Conservation (phyloP, 176 grass and related monocot species). For the Musa acuminata region DNA sequence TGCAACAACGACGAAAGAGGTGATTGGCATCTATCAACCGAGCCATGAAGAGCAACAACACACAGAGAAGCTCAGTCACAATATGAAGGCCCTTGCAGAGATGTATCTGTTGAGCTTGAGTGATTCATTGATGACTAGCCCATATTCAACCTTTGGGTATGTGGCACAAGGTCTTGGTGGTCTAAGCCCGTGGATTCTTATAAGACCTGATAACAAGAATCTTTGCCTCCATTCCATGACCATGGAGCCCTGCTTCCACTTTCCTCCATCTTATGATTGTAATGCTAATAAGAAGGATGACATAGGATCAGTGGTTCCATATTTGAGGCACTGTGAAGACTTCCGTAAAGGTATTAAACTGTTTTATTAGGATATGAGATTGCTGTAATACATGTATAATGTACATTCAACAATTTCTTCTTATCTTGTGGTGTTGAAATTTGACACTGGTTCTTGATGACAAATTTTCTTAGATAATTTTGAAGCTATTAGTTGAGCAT, state of each 20-base stretch:
- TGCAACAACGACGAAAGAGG: not conserved
- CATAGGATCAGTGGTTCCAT: slow-evolving; percentile 36
- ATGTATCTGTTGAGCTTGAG: slow-evolving; percentile 7
- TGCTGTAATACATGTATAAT: not conserved
- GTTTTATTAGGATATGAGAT: slow-evolving; percentile 24
- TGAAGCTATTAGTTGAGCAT: too few relatives aligned
- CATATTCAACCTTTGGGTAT: slow-evolving; percentile 2
- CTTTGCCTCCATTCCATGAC: slow-evolving; percentile 53
- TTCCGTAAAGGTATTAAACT: slow-evolving; percentile 59
- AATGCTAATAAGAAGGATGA: slow-evolving; percentile 47
- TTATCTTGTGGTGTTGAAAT: too few relatives aligned
- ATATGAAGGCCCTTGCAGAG: slow-evolving; percentile 12
- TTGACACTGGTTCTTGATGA: too few relatives aligned
- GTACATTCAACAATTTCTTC: too few relatives aligned
- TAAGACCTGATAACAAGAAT: not conserved
- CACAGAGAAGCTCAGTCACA: not conserved
- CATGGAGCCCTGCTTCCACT: slow-evolving; percentile 90
- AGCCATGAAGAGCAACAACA: slow-evolving; percentile 13
- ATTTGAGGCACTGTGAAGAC: slow-evolving; percentile 82
- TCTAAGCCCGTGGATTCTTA: slow-evolving; percentile 1
- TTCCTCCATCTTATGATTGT: slow-evolving; percentile 56
- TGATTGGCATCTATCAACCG: slow-evolving; percentile 1
- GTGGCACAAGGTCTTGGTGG: slow-evolving; percentile 4
- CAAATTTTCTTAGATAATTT: too few relatives aligned
- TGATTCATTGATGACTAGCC: not conserved